Evolutionary conservation across 768 basidiomycete species (phyloP).

Genomic region (Lentinula sp.): DNA sequence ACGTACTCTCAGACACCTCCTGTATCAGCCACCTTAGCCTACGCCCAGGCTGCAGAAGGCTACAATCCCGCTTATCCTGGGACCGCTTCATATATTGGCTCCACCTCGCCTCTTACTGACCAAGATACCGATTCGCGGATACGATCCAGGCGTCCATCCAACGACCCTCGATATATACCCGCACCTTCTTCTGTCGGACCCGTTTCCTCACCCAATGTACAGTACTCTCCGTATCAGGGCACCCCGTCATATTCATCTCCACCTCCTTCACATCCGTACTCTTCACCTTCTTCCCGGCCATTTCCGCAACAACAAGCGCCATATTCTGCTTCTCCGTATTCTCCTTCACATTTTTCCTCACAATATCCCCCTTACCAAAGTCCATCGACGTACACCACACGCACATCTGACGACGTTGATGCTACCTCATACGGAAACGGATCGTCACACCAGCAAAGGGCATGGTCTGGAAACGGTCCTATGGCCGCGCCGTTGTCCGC

Average conservation of each 20-base stretch:
- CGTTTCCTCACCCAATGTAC: background rate
- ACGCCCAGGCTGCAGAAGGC: slow-evolving; percentile 3
- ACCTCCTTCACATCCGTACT: background rate
- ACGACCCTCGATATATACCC: background rate
- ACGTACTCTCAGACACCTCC: background rate
- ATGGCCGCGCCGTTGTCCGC: background rate
- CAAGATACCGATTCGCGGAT: background rate
- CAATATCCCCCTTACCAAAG: background rate
- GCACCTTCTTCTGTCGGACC: background rate
- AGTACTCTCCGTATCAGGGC: background rate
- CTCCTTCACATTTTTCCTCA: background rate
- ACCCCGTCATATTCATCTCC: background rate
- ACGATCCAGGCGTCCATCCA: background rate
- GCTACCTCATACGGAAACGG: background rate
- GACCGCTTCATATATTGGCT: background rate
- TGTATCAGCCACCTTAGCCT: background rate
- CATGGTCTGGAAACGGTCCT: background rate
- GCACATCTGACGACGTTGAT: background rate
- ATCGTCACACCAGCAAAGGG: background rate
- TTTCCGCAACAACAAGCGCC: background rate
- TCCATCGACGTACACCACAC: background rate
- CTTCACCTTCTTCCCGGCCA: background rate
- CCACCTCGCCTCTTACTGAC: background rate
- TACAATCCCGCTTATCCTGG: background rate
- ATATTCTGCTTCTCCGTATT: background rate